Percentiles rank a stretch among this genome's conserved stretches.
Evolutionary conservation across 305 asterid species (phyloP).

Genomic region (Andrographis paniculata): DNA sequence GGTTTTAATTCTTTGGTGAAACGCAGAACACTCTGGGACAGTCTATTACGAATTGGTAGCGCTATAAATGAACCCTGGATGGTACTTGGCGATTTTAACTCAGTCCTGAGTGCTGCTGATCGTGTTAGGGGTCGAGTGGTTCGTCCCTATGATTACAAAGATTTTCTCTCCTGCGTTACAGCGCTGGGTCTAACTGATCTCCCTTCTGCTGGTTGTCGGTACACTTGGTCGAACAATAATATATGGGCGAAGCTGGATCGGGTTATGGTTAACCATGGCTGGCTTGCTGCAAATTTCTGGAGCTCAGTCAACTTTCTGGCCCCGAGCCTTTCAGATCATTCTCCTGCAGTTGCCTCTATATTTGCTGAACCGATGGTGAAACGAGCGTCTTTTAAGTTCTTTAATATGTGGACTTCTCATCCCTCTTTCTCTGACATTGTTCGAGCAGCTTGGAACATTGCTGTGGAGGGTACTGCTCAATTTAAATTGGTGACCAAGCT

Average conservation of each 20-base stretch:
- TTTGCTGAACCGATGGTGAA: background rate
- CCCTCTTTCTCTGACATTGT: background rate
- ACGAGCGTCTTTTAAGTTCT: background rate
- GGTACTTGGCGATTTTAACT: constrained; percentile 1
- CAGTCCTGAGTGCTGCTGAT: background rate
- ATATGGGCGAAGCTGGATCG: background rate
- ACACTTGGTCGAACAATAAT: background rate
- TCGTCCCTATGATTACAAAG: background rate
- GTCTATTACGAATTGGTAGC: background rate
- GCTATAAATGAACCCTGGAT: background rate
- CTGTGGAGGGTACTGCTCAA: background rate
- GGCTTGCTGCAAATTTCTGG: background rate
- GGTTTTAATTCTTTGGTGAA: background rate
- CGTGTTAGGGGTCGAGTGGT: background rate
- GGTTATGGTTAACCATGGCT: background rate
- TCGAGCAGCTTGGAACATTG: background rate
- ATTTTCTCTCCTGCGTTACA: background rate
- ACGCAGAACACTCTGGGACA: background rate
- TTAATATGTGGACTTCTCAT: background rate
- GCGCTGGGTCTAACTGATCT: background rate
- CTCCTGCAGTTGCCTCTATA: too few relatives aligned
- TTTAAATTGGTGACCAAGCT: background rate
- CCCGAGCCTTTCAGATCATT: constrained; percentile 1
- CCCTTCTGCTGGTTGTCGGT: background rate
- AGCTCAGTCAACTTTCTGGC: background rate